Percentiles rank a stretch among this genome's conserved stretches.
These are phyloP conservation scores for Trametes meyenii DNA, from an alignment of 768 basidiomycete genomes.

Conservation along the genomic window DNA sequence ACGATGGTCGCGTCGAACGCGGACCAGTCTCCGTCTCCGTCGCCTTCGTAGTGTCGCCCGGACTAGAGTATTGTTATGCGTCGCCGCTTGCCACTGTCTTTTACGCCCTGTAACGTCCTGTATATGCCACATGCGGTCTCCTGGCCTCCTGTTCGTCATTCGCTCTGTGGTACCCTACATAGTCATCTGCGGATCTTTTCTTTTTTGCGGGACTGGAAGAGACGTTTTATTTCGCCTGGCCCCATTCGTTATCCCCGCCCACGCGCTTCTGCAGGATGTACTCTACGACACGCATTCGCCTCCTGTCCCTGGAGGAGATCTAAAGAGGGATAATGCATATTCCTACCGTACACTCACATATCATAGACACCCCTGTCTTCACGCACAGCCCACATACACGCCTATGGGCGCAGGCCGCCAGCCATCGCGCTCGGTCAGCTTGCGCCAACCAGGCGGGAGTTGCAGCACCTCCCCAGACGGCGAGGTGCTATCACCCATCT, in stretches of 20 bases:
- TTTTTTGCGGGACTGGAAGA: not conserved
- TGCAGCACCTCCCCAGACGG: not conserved
- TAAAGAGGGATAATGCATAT: not conserved
- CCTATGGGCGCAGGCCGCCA: slow-evolving; percentile 78
- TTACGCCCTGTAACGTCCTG: slow-evolving; percentile 1
- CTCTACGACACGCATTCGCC: not conserved
- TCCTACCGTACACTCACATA: not conserved
- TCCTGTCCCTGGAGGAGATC: not conserved
- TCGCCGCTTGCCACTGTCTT: not conserved
- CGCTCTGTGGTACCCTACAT: not conserved
- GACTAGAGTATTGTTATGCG: not conserved
- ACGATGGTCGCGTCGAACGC: slow-evolving; percentile 11
- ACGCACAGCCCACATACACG: slow-evolving; percentile 39
- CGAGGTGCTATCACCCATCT: not conserved
- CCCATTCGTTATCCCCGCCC: not conserved
- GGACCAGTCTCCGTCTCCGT: not conserved
- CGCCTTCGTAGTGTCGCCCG: not conserved
- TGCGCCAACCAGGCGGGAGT: slow-evolving; percentile 55
- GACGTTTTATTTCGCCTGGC: not conserved
- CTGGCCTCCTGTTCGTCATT: not conserved
- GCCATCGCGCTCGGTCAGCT: slow-evolving; percentile 42
- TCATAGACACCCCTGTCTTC: not conserved
- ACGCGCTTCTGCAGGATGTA: slow-evolving; percentile 1
- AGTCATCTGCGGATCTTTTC: not conserved
- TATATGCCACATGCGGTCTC: not conserved